Evolutionary conservation across 768 basidiomycete genomes (phyloP).

Genomic region (Suillus fuscotomentosus): DNA sequence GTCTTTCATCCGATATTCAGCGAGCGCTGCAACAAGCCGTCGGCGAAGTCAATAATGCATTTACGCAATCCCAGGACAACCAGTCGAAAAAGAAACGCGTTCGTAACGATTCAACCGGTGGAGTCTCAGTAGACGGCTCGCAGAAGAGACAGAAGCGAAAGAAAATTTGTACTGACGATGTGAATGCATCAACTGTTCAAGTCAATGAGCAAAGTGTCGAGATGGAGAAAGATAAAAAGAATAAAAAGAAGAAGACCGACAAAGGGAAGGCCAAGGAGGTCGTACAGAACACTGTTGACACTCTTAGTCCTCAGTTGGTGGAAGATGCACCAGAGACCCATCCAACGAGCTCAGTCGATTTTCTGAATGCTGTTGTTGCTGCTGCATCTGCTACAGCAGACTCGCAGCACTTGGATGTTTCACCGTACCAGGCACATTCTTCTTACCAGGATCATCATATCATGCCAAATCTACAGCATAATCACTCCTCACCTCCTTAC

Average conservation of each 20-base stretch:
- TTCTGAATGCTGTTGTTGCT: constrained; percentile 64
- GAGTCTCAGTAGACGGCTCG: constrained; percentile 14
- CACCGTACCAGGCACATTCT: constrained; percentile 30
- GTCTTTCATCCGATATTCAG: constrained; percentile 44
- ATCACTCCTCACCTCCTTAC: constrained; percentile 20
- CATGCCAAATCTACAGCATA: constrained; percentile 18
- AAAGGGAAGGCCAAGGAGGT: constrained; percentile 33
- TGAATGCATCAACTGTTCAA: constrained; percentile 1
- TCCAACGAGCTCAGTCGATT: constrained; percentile 52
- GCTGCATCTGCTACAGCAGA: constrained; percentile 55
- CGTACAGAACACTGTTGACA: constrained; percentile 21
- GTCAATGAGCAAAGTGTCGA: not conserved
- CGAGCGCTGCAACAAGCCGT: constrained; percentile 51
- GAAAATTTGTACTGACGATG: constrained; percentile 23
- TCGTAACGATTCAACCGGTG: constrained; percentile 12
- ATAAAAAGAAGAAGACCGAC: constrained; percentile 34
- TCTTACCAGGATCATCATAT: constrained; percentile 33
- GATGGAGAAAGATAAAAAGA: constrained; percentile 15
- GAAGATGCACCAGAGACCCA: constrained; percentile 32
- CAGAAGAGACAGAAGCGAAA: constrained; percentile 32
- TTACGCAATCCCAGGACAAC: constrained; percentile 23
- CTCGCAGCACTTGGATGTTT: constrained; percentile 26
- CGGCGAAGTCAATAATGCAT: constrained; percentile 44
- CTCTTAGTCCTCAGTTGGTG: constrained; percentile 36
- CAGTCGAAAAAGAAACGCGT: constrained; percentile 36